Evolutionary conservation across 768 basidiomycete genomes (phyloP).

Genomic region (Mycena polygramma): DNA sequence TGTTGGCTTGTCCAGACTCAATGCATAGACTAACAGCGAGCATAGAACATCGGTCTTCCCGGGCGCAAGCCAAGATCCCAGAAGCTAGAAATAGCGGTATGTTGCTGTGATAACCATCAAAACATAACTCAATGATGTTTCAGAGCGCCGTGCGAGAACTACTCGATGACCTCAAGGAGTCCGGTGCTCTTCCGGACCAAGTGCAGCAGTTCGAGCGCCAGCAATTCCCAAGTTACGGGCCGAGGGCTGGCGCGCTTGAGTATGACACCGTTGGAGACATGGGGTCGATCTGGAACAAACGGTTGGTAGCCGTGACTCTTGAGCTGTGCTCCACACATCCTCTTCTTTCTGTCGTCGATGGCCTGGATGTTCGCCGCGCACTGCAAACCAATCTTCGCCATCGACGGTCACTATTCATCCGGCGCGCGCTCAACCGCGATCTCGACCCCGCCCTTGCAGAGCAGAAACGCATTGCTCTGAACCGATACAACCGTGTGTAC

Average conservation of each 20-base stretch:
- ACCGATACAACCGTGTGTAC: slow-evolving; percentile 5
- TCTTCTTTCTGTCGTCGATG: background rate
- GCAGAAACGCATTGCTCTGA: background rate
- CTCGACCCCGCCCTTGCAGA: background rate
- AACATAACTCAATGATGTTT: background rate
- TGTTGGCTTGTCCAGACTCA: background rate
- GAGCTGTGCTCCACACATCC: slow-evolving; percentile 4
- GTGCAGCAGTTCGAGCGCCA: background rate
- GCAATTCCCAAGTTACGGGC: background rate
- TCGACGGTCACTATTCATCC: background rate
- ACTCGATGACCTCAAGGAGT: too few species aligned
- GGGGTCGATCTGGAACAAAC: slow-evolving; percentile 4
- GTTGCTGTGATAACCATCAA: background rate
- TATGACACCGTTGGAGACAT: slow-evolving; percentile 4
- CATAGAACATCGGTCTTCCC: background rate
- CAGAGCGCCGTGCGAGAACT: too few species aligned
- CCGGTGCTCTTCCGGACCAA: too few species aligned
- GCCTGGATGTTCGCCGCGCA: background rate
- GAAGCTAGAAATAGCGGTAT: background rate
- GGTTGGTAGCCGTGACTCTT: too few species aligned
- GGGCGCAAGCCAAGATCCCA: background rate
- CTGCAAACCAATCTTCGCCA: background rate
- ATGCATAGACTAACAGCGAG: background rate
- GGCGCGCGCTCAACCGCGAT: background rate
- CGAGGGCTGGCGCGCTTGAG: background rate